Evolutionary conservation across 2,329 filamentous ascomycete species (phyloP), one percentile per base, ranked within the genome.

Genomic region (Chaetomium sp.): DNA sequence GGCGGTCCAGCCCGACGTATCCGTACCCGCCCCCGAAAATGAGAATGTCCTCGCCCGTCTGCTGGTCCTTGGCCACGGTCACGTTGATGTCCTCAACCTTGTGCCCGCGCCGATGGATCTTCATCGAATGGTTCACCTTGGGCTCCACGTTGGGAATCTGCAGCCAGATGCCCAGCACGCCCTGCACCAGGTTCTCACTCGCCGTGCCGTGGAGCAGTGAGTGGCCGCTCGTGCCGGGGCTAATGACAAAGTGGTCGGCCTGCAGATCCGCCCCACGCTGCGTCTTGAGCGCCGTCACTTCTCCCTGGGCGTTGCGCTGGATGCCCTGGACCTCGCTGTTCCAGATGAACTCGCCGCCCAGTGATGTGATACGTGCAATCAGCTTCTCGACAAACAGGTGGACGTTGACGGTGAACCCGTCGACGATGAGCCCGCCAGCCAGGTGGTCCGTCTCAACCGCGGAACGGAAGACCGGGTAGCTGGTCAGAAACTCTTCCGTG

Each of bases 21-120:
- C 45, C 47, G 47, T 49, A 49, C 9, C 47, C 47, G 14, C 47
- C 47, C 10, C 47, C 47, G 34, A 49, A 36, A 19, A 47, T 36
- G 4, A 47, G 45, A 34, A 47, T 47, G 45, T 47, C 45, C 36
- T 47, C 45, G 33, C 45, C 45, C 6, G 45, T 47, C 14, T 35
- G 32, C 33, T 40, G 47, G 47, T 49, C 47, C 36, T 49, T 49
- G 47, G 47, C 47, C 36, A 40, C 36, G 47, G 47, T 49, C 35
- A 38, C 32, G 47, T 40, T 49, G 47, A 49, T 49, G 35, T 47
- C 45, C 19, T 47, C 45, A 12, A 47, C 45, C 45, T 36, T 47
- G 45, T 47, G 45, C 14, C 19, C 45, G 10, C 45, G 45, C 19
- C 45, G 45, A n/a, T 47, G 45, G 45, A 47, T 47, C 45, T 47